phyloP scores from a whole-genome alignment of 208 protist species.

The Acanthamoeba lenticulata region DNA sequence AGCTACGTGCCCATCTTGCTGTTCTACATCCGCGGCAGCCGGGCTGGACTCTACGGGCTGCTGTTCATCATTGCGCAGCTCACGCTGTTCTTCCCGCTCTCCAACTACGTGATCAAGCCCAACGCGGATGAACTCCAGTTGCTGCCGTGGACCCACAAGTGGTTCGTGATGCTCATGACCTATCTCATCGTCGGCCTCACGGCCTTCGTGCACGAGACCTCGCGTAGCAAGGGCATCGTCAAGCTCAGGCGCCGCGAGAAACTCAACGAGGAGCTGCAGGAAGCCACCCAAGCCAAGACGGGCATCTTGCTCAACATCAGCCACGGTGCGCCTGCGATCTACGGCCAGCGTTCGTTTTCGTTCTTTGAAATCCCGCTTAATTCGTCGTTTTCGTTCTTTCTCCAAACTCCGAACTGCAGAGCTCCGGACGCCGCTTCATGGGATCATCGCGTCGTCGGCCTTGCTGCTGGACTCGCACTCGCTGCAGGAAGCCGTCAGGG shows the following conservation, averaged over 20 bases:
- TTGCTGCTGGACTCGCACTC: neutral
- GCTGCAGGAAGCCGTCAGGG: neutral
- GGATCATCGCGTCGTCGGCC: conserved; percentile 26
- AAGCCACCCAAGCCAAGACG: conserved; percentile 55
- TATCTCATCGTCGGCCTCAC: conserved; percentile 26
- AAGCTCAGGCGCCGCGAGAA: conserved; percentile 15
- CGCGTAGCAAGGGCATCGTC: neutral
- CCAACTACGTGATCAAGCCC: neutral
- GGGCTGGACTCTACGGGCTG: conserved; percentile 11
- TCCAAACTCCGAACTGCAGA: neutral
- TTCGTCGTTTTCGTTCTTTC: neutral
- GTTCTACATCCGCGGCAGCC: conserved; percentile 33
- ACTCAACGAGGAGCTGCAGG: conserved; percentile 54
- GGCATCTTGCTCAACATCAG: conserved; percentile 56
- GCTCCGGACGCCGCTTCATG: conserved; percentile 59
- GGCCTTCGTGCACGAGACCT: conserved; percentile 46
- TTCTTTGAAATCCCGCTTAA: neutral
- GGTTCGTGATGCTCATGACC: conserved; percentile 50
- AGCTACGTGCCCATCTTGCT: conserved; percentile 30
- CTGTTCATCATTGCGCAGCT: conserved; percentile 26
- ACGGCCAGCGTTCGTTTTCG: neutral
- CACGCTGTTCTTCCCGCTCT: conserved; percentile 40
- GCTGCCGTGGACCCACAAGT: neutral
- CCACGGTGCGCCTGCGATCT: neutral
- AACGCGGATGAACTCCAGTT: neutral